phyloP scores from a whole-genome alignment of 768 basidiomycete species.

The Amanita pallidorosea region DNA sequence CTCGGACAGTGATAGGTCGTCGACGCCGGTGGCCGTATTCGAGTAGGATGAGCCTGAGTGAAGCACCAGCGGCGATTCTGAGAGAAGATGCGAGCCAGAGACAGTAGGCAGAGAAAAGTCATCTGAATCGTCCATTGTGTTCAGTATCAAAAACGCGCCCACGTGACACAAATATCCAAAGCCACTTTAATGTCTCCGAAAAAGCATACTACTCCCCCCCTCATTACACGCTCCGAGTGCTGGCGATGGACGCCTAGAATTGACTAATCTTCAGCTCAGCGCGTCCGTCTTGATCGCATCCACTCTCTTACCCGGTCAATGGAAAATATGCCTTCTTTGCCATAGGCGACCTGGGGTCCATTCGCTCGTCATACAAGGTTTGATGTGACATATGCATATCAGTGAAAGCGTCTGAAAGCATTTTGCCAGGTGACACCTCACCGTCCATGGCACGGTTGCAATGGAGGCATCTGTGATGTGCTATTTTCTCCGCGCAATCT shows the following conservation, averaged over 20 bases:
- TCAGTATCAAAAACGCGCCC: background rate
- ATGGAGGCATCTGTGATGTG: background rate
- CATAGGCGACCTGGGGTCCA: slow-evolving; percentile 10
- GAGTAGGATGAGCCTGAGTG: slow-evolving; percentile 5
- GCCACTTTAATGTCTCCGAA: background rate
- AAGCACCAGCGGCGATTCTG: slow-evolving; percentile 27
- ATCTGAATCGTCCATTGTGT: background rate
- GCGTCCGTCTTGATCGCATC: background rate
- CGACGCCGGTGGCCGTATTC: slow-evolving; percentile 20
- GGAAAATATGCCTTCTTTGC: background rate
- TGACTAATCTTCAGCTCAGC: background rate
- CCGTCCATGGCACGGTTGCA: background rate
- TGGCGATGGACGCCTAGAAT: slow-evolving; percentile 10
- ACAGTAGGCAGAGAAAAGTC: slow-evolving; percentile 2
- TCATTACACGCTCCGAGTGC: too few relatives aligned
- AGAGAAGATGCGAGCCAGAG: slow-evolving; percentile 23
- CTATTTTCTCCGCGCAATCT: background rate
- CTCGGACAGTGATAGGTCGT: slow-evolving; percentile 49
- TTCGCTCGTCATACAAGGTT: background rate
- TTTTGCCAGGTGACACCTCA: slow-evolving; percentile 8
- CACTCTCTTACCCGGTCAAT: background rate
- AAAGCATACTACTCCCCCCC: background rate
- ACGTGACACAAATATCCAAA: background rate
- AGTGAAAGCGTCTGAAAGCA: background rate
- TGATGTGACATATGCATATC: slow-evolving; percentile 5